These are phyloP conservation scores for Penicillium sp. DNA, from an alignment of 2,329 filamentous ascomycete species.

Conservation along the genomic window DNA sequence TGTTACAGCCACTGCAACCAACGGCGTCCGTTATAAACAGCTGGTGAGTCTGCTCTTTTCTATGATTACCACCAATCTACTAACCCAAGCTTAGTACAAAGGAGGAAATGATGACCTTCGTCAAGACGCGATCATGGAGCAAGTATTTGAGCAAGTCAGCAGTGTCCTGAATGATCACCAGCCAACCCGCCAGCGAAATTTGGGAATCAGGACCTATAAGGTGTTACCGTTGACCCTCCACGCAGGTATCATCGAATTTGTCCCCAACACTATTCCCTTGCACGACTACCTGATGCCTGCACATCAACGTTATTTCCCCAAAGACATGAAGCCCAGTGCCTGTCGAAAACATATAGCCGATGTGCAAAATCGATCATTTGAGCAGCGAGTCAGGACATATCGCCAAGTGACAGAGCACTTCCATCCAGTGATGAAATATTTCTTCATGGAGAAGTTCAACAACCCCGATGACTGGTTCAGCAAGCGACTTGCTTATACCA, in stretches of 20 bases:
- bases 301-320: slow-evolving; percentile 82
- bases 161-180: slow-evolving; percentile 84
- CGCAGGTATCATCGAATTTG: slow-evolving; percentile 95
- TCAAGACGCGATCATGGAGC: slow-evolving; percentile 98
- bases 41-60: slow-evolving; percentile 56
- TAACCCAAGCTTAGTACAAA: slow-evolving; percentile 63
- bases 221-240: slow-evolving; percentile 83
- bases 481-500: slow-evolving; percentile 84
- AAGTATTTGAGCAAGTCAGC: slow-evolving; percentile 96
- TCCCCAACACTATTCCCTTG: slow-evolving; percentile 86
- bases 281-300: slow-evolving; percentile 91
- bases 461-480: slow-evolving; percentile 97
- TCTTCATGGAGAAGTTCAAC: slow-evolving; percentile 92
- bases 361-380: slow-evolving; percentile 68
- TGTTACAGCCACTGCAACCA: slow-evolving; percentile 74
- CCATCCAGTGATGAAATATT: slow-evolving; percentile 91
- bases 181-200: slow-evolving; percentile 79
- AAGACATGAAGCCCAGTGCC: slow-evolving; percentile 72
- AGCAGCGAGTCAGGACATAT: slow-evolving; percentile 72
- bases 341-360: slow-evolving; percentile 79
- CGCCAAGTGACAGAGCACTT: slow-evolving; percentile 78
- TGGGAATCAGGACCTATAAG: slow-evolving; percentile 95
- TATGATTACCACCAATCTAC: not conserved
- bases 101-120: slow-evolving; percentile 93
- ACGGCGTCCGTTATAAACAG: slow-evolving; percentile 82